Evolutionary conservation across 345 rosid genomes (phyloP).

Genomic region (Hibiscus mutabilis): DNA sequence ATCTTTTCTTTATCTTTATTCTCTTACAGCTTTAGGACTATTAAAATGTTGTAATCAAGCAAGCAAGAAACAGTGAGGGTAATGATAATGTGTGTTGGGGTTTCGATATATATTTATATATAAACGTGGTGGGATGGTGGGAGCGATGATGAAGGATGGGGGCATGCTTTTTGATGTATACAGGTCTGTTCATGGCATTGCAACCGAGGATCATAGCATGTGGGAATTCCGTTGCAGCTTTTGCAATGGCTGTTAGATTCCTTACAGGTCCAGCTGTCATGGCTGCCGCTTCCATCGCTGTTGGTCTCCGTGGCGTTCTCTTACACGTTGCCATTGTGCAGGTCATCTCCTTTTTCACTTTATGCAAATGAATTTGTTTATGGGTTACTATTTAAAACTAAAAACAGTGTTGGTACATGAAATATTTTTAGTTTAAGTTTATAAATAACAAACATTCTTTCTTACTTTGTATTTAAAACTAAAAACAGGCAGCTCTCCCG

Average conservation of each 20-base stretch:
- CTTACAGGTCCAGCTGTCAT: slow-evolving; percentile 95
- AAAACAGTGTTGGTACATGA: no score
- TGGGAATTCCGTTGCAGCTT: slow-evolving; percentile 85
- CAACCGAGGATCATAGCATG: slow-evolving; percentile 99
- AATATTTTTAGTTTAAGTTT: no score
- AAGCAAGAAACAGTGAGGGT: slow-evolving; percentile 27
- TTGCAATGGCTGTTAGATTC: slow-evolving; percentile 95
- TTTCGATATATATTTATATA: neutral
- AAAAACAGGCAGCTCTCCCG: slow-evolving; percentile 66
- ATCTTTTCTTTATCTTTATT: neutral
- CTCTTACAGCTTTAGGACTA: slow-evolving; percentile 22
- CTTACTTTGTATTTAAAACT: neutral
- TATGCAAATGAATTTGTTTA: no score
- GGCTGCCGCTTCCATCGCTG: slow-evolving; percentile 91
- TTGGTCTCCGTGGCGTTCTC: slow-evolving; percentile 80
- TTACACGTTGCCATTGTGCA: slow-evolving; percentile 93
- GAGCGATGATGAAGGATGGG: slow-evolving; percentile 10
- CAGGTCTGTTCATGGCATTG: slow-evolving; percentile 99
- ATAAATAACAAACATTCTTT: no score
- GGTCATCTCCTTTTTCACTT: slow-evolving; percentile 28
- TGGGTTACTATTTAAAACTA: no score
- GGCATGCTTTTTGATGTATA: neutral
- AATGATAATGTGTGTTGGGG: slow-evolving; percentile 21
- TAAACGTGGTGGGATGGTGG: slow-evolving; percentile 12
- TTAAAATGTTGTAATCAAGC: slow-evolving; percentile 28